Conservation (phyloP, 345 rosid species). For the Odontarrhena argentea region DNA sequence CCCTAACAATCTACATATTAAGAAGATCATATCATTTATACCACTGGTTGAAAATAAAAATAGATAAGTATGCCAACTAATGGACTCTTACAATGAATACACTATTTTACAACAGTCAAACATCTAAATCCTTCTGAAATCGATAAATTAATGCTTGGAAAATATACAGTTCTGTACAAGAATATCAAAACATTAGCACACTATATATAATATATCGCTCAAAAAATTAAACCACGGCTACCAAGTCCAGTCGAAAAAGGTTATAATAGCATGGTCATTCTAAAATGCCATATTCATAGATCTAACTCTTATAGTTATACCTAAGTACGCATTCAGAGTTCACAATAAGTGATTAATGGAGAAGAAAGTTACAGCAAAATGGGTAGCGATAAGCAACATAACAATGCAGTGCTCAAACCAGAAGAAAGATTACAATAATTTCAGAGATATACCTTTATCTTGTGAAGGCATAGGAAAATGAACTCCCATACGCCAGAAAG, state of each 20-base stretch:
- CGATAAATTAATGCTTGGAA: background rate
- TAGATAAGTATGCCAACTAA: background rate
- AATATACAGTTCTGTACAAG: background rate
- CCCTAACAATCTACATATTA: background rate
- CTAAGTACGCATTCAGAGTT: background rate
- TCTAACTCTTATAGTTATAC: background rate
- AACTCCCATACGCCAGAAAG: constrained; percentile 97
- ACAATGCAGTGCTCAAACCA: background rate
- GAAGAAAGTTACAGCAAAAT: background rate
- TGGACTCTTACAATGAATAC: background rate
- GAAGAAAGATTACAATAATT: constrained; percentile 17
- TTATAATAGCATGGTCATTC: constrained; percentile 4
- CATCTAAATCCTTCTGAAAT: background rate
- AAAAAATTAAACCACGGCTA: background rate
- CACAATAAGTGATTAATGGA: background rate
- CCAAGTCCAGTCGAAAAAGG: background rate
- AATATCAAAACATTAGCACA: constrained; percentile 2
- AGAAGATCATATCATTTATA: background rate
- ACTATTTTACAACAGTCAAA: background rate
- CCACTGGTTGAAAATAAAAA: background rate
- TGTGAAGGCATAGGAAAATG: constrained; percentile 96
- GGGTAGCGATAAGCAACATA: constrained; percentile 9
- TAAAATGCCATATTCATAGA: background rate
- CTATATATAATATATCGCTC: background rate
- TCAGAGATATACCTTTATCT: constrained; percentile 60